Conservation (phyloP, 1,284 basidiomycete genomes). For the Ganoderma meredithae region DNA sequence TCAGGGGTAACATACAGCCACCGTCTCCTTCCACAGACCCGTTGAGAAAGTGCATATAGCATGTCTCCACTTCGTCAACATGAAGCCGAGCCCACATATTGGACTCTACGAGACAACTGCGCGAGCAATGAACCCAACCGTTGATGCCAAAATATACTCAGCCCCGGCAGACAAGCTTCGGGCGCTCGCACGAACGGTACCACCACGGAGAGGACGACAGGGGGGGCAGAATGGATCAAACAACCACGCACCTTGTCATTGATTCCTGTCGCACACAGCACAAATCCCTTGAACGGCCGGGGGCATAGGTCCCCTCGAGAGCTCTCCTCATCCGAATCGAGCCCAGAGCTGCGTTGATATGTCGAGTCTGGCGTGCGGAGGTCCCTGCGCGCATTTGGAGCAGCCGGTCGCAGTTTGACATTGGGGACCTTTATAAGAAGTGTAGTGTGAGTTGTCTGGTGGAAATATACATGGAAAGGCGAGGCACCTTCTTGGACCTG, state of each 20-base stretch:
- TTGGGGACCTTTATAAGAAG: conserved; percentile 66
- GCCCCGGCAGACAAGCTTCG: neutral
- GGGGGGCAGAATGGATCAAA: no score
- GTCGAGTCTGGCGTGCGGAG: conserved; percentile 27
- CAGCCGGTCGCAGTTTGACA: conserved; percentile 77
- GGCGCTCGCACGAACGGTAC: neutral
- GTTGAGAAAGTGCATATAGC: no score
- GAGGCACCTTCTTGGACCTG: conserved; percentile 54
- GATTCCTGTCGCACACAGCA: conserved; percentile 78
- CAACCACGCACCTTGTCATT: conserved; percentile 62
- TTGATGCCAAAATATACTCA: no score
- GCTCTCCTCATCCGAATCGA: conserved; percentile 38
- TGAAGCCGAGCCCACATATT: no score
- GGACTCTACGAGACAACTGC: no score
- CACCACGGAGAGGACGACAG: neutral
- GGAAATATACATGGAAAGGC: neutral
- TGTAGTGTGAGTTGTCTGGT: neutral
- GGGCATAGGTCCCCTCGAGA: conserved; percentile 61
- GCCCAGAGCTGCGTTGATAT: conserved; percentile 33
- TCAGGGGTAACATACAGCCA: neutral
- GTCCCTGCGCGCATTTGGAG: conserved; percentile 32
- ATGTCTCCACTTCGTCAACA: no score
- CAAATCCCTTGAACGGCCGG: conserved; percentile 68
- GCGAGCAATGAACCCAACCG: no score
- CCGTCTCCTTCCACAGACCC: neutral